Base-by-base conservation (phyloP, 352 stramenopile species). In the Phytophthora vignae region DNA sequence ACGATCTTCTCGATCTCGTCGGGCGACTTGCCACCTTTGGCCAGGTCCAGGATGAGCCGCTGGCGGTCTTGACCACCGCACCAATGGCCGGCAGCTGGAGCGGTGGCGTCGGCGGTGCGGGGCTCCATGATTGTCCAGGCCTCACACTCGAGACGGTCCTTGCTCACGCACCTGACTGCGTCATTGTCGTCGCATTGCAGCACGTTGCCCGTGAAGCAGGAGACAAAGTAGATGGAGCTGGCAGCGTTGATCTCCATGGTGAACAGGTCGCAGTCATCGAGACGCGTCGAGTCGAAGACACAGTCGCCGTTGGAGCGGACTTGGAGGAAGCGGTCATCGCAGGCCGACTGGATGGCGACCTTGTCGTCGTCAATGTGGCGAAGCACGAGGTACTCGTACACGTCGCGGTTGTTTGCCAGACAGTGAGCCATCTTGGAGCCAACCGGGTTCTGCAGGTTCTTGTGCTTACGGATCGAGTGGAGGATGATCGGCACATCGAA, bases 321-420 rank as follows among this genome's bases (percentile, higher is more conserved):
- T 49, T 64, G 42, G 10, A 74, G 58, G 55, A 69, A 74, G 11
- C 60, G 60, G 12, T 50, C 54, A 57, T 72, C 76, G 29, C 63
- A 58, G 25, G 29, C 60, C 29, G 67, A 71, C 42, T 79, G 58
- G 54, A 79, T 70, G 19, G 63, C 62, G 15, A 79, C 71, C n/a
- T 66, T 75, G 42, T 68, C 55, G 7, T 62, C 61, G 21, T 46
- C n/a, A 22, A 73, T 46, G 46, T 49, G 64, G 10, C 64, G 73
- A 49, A 79, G 33, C 22, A 79, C 57, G 7, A 79, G 22, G n/a
- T 68, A 53, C 29, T 74, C 72, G 21, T 73, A 70, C 25, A 54
- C 54, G 21, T 64, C 48, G 38, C 49, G 40, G 52, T 69, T 56
- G 53, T 74, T 36, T 25, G 17, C 44, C 15, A 62, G 22, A 21